Evolutionary conservation across 306 rosid species (phyloP), one percentile per base, ranked within the genome.

Genomic region (Cucumis cinereus): DNA sequence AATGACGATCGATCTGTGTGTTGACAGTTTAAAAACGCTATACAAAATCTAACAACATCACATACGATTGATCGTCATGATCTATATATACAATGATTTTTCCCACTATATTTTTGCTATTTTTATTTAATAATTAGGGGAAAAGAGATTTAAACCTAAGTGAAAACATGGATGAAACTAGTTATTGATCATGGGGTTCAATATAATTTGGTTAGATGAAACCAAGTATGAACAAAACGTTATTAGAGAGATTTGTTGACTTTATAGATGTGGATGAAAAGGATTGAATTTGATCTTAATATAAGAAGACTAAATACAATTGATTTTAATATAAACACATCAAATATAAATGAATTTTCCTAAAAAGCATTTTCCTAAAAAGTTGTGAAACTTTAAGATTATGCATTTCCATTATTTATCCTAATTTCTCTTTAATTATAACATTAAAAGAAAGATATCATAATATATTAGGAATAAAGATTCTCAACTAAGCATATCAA

Each of bases 401-500:
- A 1, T 63, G 70, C 14, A 63, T 63, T 35, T 22, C 26, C 10
- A 63, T 63, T 33, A 63, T 63, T 33, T 63, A 63, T 63, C 70
- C 26, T 35, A 35, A 63, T 35, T 63, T 63, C 23, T 36, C 49
- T 63, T 63, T 36, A 63, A 63, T 36, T 33, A 63, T 62, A 33
- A 63, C 13, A 63, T 63, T 63, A 63, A 17, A 2, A 7, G 20
- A 17, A 62, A 62, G 24, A 63, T 36, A 63, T 63, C 1, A 36
- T 35, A 17, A 17, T 35, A 63, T 63, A 35, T 63, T 63, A 7
- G 24, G 6, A 63, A 63, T 35, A 36, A 63, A 35, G 74, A 68
- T 68, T 68, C 74, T 68, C 33, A 67, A 67, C 74, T 43, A 41
- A 43, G 55, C 73, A 41, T 68, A 68, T 69, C 13, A 69, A 69